Conservation (phyloP, 352 stramenopile genomes). For the Phytophthora podocarpi region DNA sequence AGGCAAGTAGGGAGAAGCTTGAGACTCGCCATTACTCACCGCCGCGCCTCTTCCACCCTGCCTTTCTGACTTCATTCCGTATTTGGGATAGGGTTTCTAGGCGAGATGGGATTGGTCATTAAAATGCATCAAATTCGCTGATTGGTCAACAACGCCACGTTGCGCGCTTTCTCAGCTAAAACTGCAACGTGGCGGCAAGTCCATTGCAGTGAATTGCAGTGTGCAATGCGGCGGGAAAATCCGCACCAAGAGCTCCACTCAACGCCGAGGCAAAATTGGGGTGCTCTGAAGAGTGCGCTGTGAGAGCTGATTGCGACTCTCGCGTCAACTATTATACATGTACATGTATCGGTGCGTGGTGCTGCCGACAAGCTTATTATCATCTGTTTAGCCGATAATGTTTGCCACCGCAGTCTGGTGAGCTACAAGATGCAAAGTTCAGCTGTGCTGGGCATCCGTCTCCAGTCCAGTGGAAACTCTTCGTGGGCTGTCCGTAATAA, state of each 20-base stretch:
- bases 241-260: constrained; percentile 24
- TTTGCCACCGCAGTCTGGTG: constrained; percentile 9
- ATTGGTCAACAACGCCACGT: constrained; percentile 20
- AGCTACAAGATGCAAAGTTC: constrained; percentile 9
- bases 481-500: constrained; percentile 5
- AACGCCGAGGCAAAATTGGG: constrained; percentile 19
- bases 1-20: constrained; percentile 11
- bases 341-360: background rate
- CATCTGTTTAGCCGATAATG: constrained; percentile 17
- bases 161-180: background rate
- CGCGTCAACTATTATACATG: background rate
- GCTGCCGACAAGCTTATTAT: background rate
- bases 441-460: background rate
- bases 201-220: constrained; percentile 4
- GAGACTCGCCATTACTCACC: constrained; percentile 20
- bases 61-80: constrained; percentile 18
- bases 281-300: constrained; percentile 2
- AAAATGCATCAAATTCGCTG: background rate
- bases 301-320: background rate
- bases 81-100: constrained; percentile 5
- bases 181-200: constrained; percentile 23
- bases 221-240: constrained; percentile 25
- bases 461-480: background rate
- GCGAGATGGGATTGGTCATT: background rate
- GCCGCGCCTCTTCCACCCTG: constrained; percentile 27